Percentiles rank a stretch among this genome's conserved stretches.
Conservation (phyloP, 2,329 filamentous ascomycete species). For the Ceratocystis huliohia region DNA sequence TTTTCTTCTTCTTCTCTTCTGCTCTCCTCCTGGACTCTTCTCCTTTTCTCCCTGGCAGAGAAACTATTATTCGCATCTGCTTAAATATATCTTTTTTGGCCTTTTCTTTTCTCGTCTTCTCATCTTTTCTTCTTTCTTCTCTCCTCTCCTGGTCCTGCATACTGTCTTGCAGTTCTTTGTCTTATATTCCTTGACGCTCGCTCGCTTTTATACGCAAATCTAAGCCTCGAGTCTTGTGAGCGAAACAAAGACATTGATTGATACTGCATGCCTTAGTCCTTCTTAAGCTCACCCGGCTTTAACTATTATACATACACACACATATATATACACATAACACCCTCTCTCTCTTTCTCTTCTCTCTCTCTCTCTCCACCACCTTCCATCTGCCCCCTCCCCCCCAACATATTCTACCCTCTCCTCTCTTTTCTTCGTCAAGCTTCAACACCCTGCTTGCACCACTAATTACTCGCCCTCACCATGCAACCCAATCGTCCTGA, state of each 20-base stretch:
- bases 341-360: too few relatives aligned
- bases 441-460: not conserved
- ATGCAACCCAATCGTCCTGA: not conserved
- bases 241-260: not conserved
- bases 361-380: not conserved
- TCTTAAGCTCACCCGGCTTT: not conserved
- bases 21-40: not conserved
- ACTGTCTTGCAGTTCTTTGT: not conserved
- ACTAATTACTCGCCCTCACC: not conserved
- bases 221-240: slow-evolving; percentile 4
- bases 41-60: not conserved
- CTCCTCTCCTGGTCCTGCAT: not conserved
- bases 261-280: not conserved
- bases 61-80: not conserved
- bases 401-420: not conserved
- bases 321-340: too few relatives aligned
- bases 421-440: not conserved
- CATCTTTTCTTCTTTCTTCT: not conserved
- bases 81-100: not conserved
- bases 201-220: not conserved
- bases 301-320: not conserved
- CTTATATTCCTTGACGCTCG: slow-evolving; percentile 5
- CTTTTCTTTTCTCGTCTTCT: not conserved
- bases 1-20: not conserved
- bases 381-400: not conserved